Percentiles rank a stretch among this genome's conserved stretches.
Conservation (phyloP, 441 rosid genomes). For the Iberis amara region DNA sequence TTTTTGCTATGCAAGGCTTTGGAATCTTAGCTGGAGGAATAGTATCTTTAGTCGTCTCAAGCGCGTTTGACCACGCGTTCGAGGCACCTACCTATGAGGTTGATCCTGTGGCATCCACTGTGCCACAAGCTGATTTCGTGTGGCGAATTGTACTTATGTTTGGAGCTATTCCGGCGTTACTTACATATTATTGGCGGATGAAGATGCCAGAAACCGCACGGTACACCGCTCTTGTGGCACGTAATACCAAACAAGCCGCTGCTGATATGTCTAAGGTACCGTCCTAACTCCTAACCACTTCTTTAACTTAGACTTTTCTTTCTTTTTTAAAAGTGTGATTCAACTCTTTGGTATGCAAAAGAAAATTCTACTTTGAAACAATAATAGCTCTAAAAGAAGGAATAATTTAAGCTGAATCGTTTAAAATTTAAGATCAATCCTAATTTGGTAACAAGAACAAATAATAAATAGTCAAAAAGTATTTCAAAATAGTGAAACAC, state of each 20-base stretch:
- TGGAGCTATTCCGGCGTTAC: conserved; percentile 44
- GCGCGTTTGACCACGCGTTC: conserved; percentile 30
- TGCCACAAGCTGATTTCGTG: conserved; percentile 43
- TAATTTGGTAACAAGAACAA: too few relatives aligned
- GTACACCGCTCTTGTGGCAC: conserved; percentile 53
- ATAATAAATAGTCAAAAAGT: too few relatives aligned
- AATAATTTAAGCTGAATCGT: too few relatives aligned
- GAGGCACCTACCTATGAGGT: conserved; percentile 18
- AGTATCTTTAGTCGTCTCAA: conserved; percentile 41
- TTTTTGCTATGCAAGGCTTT: conserved; percentile 62
- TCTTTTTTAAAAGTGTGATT: too few relatives aligned
- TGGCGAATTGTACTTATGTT: conserved; percentile 53
- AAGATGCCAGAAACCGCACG: conserved; percentile 64
- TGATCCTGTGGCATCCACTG: conserved; percentile 30
- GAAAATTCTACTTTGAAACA: too few relatives aligned
- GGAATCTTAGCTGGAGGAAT: conserved; percentile 47
- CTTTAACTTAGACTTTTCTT: too few relatives aligned
- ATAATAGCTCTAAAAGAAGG: too few relatives aligned
- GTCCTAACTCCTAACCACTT: too few relatives aligned
- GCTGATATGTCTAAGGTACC: conserved; percentile 45
- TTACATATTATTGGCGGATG: conserved; percentile 53
- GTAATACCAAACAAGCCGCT: conserved; percentile 52
- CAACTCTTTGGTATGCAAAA: too few relatives aligned
- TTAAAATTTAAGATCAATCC: too few relatives aligned
- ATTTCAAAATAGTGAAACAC: too few relatives aligned